These are phyloP conservation scores for Tolypocladium inflatum DNA, from an alignment of 2,329 filamentous ascomycete genomes.

Conservation along the genomic window DNA sequence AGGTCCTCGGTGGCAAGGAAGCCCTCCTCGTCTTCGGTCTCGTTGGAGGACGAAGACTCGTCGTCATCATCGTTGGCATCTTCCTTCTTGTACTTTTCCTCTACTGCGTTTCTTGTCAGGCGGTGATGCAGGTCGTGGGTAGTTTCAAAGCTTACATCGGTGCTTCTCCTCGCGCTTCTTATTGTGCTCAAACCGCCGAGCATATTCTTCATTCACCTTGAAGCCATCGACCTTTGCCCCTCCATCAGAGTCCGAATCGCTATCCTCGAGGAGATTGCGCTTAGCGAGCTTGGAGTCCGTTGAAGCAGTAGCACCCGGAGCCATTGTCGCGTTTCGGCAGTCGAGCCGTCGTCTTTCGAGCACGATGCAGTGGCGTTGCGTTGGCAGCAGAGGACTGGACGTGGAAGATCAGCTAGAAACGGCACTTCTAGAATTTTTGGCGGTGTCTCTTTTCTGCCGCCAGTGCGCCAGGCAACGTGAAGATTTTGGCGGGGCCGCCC, in stretches of 20 bases:
- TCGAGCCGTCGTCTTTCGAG: neutral
- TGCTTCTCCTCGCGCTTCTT: conserved; percentile 89
- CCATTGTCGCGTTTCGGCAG: conserved; percentile 4
- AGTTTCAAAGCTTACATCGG: conserved; percentile 36
- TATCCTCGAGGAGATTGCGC: conserved; percentile 46
- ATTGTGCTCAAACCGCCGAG: conserved; percentile 86
- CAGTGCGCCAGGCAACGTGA: neutral
- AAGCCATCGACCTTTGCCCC: conserved; percentile 39
- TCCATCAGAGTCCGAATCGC: conserved; percentile 38
- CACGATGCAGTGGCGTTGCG: neutral
- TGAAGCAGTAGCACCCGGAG: conserved; percentile 8
- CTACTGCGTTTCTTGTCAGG: conserved; percentile 44
- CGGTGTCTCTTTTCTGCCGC: conserved; percentile 17
- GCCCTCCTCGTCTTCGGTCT: conserved; percentile 84
- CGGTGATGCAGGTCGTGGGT: conserved; percentile 6
- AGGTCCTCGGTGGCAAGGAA: conserved; percentile 78
- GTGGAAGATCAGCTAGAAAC: neutral
- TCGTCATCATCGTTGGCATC: conserved; percentile 36
- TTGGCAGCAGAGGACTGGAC: neutral
- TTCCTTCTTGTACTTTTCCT: conserved; percentile 66
- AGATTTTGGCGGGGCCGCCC: conserved; percentile 7
- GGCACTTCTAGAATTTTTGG: conserved; percentile 18
- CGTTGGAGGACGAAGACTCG: conserved; percentile 61
- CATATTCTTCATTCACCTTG: conserved; percentile 86
- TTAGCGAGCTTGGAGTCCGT: conserved; percentile 26